A percentile compares a stretch with the other conserved stretches of the same genome.
Evolutionary conservation across 1,139 yeast species (phyloP).

Genomic region (Pichia sp.): DNA sequence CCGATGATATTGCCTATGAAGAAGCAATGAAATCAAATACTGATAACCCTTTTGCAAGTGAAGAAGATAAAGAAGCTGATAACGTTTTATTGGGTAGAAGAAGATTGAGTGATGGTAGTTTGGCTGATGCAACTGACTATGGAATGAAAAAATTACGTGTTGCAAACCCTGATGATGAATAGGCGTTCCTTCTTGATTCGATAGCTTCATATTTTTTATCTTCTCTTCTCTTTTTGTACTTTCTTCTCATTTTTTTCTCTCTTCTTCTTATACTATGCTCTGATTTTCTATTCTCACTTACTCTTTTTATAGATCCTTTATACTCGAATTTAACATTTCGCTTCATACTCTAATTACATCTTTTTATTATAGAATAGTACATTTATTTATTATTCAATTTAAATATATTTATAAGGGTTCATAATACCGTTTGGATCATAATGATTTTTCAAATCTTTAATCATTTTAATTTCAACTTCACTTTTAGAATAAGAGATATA

Average conservation of each 20-base stretch:
- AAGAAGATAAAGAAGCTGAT: slow-evolving; percentile 23
- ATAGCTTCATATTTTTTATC: neutral
- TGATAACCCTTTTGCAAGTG: slow-evolving; percentile 28
- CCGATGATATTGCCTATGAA: slow-evolving; percentile 53
- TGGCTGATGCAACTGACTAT: slow-evolving; percentile 75
- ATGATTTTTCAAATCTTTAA: slow-evolving; percentile 67
- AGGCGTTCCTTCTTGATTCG: neutral
- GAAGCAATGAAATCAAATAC: slow-evolving; percentile 30
- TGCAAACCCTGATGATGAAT: slow-evolving; percentile 57
- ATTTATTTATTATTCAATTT: slow-evolving; percentile 9
- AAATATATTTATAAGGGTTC: slow-evolving; percentile 86
- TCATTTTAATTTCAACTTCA: slow-evolving; percentile 57
- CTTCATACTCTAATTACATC: neutral
- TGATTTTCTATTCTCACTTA: neutral
- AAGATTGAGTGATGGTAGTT: slow-evolving; percentile 63
- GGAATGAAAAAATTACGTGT: slow-evolving; percentile 66
- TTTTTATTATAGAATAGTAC: neutral
- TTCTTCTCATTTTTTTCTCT: neutral
- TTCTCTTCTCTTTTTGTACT: neutral
- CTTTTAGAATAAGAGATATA: slow-evolving; percentile 80
- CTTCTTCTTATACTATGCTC: neutral
- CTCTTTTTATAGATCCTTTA: neutral
- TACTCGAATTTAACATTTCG: neutral
- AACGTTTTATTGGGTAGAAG: slow-evolving; percentile 57
- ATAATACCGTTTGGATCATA: slow-evolving; percentile 86